Evolutionary conservation across 2,329 filamentous ascomycete species (phyloP).

Genomic region (Fusarium redolens): DNA sequence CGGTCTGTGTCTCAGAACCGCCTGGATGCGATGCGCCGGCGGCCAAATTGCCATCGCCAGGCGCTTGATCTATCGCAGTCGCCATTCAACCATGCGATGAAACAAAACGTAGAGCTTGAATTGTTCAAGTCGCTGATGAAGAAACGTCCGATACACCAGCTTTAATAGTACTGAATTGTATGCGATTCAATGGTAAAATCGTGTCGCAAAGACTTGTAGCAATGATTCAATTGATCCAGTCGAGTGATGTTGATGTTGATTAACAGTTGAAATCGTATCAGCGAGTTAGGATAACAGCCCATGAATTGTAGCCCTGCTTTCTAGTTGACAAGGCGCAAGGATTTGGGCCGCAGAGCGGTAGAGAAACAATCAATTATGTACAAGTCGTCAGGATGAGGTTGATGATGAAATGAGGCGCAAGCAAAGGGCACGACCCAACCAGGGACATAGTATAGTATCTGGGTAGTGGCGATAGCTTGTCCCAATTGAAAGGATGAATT

Average conservation of each 20-base stretch:
- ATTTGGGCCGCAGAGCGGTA: background rate
- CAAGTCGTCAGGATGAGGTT: background rate
- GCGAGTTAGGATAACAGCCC: conserved; percentile 18
- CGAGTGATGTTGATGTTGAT: conserved; percentile 12
- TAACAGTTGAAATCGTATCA: conserved; percentile 18
- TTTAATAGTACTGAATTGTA: background rate
- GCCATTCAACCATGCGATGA: conserved; percentile 50
- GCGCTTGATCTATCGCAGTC: conserved; percentile 46
- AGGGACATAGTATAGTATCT: background rate
- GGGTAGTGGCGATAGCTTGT: conserved; percentile 26
- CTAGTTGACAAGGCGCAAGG: conserved; percentile 17
- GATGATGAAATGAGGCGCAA: background rate
- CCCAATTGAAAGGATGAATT: conserved; percentile 21
- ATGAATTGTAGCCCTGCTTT: conserved; percentile 28
- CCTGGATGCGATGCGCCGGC: conserved; percentile 29
- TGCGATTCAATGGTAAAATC: background rate
- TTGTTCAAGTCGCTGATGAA: background rate
- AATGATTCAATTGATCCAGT: conserved; percentile 11
- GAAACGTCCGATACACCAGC: background rate
- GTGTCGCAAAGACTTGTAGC: background rate
- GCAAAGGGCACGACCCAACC: background rate
- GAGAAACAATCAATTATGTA: background rate
- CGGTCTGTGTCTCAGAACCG: conserved; percentile 33
- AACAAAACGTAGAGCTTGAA: conserved; percentile 3
- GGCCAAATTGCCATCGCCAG: conserved; percentile 36